Percentiles rank a stretch among this genome's conserved stretches.
Conservation (phyloP, 768 basidiomycete species). For the Russula sp. region DNA sequence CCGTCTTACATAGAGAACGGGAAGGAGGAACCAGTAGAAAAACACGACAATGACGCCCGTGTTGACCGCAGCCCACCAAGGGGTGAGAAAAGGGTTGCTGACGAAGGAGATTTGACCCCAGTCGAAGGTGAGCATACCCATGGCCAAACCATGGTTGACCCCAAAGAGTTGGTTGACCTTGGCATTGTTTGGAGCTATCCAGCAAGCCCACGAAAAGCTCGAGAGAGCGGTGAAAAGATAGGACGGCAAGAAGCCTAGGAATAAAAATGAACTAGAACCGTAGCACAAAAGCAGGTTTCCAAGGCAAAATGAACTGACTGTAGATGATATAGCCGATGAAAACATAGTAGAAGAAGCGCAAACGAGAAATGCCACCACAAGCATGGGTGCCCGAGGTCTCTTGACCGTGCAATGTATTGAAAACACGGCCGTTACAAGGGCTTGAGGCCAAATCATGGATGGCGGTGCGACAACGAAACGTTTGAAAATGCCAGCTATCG, state of each 20-base stretch:
- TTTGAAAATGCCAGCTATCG: conserved; percentile 44
- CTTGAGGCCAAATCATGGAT: conserved; percentile 47
- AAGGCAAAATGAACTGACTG: conserved; percentile 66
- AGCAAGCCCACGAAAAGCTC: conserved; percentile 50
- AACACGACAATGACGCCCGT: conserved; percentile 58
- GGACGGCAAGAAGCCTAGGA: conserved; percentile 13
- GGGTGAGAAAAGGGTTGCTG: conserved; percentile 68
- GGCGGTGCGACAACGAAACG: conserved; percentile 47
- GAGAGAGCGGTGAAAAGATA: conserved; percentile 34
- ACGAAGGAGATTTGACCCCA: conserved; percentile 57
- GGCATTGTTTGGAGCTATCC: conserved; percentile 70
- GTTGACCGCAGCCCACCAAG: conserved; percentile 83
- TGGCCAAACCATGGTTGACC: conserved; percentile 42
- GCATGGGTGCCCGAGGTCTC: conserved; percentile 45
- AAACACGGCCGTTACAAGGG: conserved; percentile 44
- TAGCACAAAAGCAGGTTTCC: conserved; percentile 40
- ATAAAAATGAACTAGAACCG: neutral
- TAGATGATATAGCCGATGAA: conserved; percentile 41
- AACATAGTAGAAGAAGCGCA: conserved; percentile 49
- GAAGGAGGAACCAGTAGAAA: conserved; percentile 68
- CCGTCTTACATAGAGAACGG: conserved; percentile 47
- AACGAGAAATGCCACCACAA: conserved; percentile 50
- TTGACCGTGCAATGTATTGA: conserved; percentile 44
- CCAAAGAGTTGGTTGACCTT: conserved; percentile 76
- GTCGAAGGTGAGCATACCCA: too few species aligned